phyloP scores from a whole-genome alignment of 1,284 basidiomycete genomes.

The Ustilago curta region DNA sequence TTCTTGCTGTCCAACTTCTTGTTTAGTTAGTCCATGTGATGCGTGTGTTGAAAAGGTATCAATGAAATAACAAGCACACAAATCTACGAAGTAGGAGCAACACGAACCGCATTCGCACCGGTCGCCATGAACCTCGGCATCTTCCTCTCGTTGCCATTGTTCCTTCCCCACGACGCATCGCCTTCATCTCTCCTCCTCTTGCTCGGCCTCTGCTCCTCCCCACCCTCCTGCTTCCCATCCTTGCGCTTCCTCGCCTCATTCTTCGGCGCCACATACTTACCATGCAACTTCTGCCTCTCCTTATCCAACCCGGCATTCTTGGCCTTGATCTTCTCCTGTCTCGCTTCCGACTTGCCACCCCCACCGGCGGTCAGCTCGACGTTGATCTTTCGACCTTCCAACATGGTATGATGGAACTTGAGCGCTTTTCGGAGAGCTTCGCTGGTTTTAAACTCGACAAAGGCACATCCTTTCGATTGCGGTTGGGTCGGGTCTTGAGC shows the following conservation, averaged over 20 bases:
- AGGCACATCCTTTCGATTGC: conserved; percentile 65
- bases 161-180: conserved; percentile 27
- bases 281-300: conserved; percentile 62
- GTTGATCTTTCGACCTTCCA: conserved; percentile 67
- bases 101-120: conserved; percentile 51
- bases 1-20: neutral
- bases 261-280: conserved; percentile 64
- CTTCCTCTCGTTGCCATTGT: conserved; percentile 23
- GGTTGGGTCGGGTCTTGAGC: conserved; percentile 58
- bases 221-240: conserved; percentile 12
- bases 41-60: conserved; percentile 25
- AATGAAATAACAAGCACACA: conserved; percentile 2
- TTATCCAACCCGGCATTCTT: conserved; percentile 65
- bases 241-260: conserved; percentile 55
- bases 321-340: conserved; percentile 64
- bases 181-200: conserved; percentile 18
- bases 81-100: conserved; percentile 44
- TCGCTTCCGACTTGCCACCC: conserved; percentile 59
- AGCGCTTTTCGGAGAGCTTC: conserved; percentile 63
- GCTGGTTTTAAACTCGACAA: conserved; percentile 62
- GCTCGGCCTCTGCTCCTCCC: conserved; percentile 12
- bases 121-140: conserved; percentile 55
- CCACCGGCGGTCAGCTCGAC: conserved; percentile 68
- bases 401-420: conserved; percentile 65
- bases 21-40: neutral